These are phyloP conservation scores for Pythium brachiatum DNA, from an alignment of 352 stramenopile species.

Conservation along the genomic window DNA sequence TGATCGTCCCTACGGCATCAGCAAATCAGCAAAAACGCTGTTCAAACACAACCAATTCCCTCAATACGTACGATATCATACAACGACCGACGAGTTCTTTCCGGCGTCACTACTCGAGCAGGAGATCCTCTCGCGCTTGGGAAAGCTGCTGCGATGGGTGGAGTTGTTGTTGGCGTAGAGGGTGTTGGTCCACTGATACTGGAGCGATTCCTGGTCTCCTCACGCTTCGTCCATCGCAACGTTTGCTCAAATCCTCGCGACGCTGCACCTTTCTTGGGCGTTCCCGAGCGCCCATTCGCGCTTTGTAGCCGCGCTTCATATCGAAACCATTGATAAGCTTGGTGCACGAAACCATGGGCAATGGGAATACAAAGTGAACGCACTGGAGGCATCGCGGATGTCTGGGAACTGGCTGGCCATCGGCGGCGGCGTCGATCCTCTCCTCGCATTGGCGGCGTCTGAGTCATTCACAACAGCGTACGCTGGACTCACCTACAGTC, in stretches of 20 bases:
- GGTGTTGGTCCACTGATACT: neutral
- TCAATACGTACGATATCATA: constrained; percentile 25
- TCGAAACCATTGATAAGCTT: neutral
- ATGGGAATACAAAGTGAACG: constrained; percentile 10
- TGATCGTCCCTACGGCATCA: constrained; percentile 7
- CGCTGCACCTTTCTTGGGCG: constrained; percentile 33
- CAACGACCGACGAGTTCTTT: constrained; percentile 11
- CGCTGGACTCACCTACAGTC: neutral
- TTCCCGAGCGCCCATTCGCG: neutral
- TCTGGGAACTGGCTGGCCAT: constrained; percentile 47
- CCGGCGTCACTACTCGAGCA: neutral
- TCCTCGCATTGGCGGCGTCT: neutral
- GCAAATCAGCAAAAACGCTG: neutral
- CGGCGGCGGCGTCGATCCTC: constrained; percentile 2
- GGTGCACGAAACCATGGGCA: too few relatives aligned
- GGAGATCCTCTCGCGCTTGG: constrained; percentile 5
- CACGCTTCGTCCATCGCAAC: constrained; percentile 43
- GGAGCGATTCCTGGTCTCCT: constrained; percentile 24
- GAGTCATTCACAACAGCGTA: neutral
- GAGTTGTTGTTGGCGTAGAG: neutral
- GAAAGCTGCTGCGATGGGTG: constrained; percentile 1
- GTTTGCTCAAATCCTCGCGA: constrained; percentile 41
- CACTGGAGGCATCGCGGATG: constrained; percentile 33
- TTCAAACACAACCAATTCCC: too few relatives aligned
- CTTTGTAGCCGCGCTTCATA: neutral